A percentile compares a stretch with the other conserved stretches of the same genome.
Conservation (phyloP, 2,329 filamentous ascomycete genomes). For the Diaporthe citriasiana region DNA sequence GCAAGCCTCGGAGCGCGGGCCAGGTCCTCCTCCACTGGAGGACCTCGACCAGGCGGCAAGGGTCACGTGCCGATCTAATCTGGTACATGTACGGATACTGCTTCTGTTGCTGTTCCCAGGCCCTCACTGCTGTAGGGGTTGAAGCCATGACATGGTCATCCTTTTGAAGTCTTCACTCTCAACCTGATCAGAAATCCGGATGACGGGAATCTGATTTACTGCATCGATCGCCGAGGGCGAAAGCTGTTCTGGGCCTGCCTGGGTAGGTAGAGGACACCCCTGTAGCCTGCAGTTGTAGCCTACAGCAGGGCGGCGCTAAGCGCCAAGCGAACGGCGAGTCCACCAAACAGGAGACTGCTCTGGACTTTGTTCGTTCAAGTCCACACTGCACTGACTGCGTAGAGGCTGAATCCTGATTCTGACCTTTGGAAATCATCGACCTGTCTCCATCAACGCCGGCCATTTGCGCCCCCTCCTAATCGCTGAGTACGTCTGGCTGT, state of each 20-base stretch:
- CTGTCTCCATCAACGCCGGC: constrained; percentile 38
- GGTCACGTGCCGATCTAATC: background rate
- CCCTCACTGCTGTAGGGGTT: background rate
- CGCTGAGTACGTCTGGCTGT: constrained; percentile 35
- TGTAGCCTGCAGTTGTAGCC: background rate
- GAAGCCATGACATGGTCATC: too few relatives aligned
- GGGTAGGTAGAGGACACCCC: background rate
- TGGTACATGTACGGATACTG: background rate
- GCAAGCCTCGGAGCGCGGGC: constrained; percentile 3
- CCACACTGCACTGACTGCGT: constrained; percentile 10
- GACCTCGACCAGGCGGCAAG: background rate
- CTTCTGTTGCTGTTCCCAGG: background rate
- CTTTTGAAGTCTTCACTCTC: background rate
- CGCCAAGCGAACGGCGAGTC: constrained; percentile 25
- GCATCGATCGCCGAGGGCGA: background rate
- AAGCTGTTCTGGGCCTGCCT: background rate
- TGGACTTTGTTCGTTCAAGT: constrained; percentile 25
- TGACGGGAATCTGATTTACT: background rate
- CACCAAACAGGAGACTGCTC: constrained; percentile 31
- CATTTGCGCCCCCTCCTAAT: constrained; percentile 29
- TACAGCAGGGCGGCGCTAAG: constrained; percentile 32
- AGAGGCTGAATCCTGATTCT: constrained; percentile 34
- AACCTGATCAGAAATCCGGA: background rate
- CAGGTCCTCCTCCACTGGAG: background rate
- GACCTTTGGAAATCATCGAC: constrained; percentile 37